phyloP scores from a whole-genome alignment of 139 green algal genomes.

The Chlamydomonas incerta region DNA sequence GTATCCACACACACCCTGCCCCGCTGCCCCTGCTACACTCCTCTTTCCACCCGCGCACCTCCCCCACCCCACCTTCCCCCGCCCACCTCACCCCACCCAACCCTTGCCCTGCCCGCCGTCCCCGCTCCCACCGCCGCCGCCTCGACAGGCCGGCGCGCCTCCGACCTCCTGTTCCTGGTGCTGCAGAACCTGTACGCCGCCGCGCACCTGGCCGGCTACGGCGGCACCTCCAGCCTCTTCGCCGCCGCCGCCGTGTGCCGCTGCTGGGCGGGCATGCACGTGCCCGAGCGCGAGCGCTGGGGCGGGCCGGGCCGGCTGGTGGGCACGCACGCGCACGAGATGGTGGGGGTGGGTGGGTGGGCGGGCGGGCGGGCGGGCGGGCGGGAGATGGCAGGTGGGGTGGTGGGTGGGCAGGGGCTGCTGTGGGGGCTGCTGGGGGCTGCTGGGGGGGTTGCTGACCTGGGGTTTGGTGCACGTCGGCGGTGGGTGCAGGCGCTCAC shows the following conservation, averaged over 20 bases:
- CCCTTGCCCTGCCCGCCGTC: background rate
- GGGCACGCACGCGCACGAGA: conserved; percentile 81
- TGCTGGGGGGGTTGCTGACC: too few species aligned
- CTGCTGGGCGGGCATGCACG: conserved; percentile 16
- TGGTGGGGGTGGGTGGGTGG: conserved; percentile 39
- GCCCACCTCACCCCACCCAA: background rate
- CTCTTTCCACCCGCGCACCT: too few species aligned
- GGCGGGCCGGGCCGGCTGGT: conserved; percentile 57
- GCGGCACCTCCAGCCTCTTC: conserved; percentile 66
- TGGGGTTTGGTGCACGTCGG: too few species aligned
- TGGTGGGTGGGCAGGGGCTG: too few species aligned
- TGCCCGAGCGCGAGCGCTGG: conserved; percentile 38
- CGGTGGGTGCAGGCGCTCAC: too few species aligned
- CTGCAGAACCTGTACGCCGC: conserved; percentile 77
- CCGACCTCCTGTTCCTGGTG: conserved; percentile 69
- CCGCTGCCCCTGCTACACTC: too few species aligned
- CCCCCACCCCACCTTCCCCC: too few species aligned
- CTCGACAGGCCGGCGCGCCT: conserved; percentile 66
- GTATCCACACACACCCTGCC: too few species aligned
- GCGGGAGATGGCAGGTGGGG: too few species aligned
- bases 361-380: too few species aligned
- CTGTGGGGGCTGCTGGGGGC: too few species aligned
- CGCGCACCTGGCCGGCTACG: conserved; percentile 53
- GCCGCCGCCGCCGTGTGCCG: conserved; percentile 49
- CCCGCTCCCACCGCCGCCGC: background rate